phyloP scores from a whole-genome alignment of 2,329 filamentous ascomycete species.

The Massarina eburnea region DNA sequence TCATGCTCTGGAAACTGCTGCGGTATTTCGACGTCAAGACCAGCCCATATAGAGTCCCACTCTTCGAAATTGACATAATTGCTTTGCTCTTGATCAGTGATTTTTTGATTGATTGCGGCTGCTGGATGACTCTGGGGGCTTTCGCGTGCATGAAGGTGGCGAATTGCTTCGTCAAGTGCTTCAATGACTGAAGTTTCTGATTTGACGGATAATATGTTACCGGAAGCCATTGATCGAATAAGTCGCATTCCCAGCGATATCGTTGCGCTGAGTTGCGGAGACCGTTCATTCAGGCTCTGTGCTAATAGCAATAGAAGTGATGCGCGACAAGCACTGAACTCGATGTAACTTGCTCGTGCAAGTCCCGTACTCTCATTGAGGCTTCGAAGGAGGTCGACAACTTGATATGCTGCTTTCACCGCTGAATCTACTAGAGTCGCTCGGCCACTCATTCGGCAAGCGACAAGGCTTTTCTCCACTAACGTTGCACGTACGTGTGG shows the following conservation, averaged over 20 bases:
- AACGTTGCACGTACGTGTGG: constrained; percentile 4
- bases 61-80: neutral
- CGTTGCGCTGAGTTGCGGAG: neutral
- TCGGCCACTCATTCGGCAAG: constrained; percentile 4
- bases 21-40: neutral
- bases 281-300: constrained; percentile 4
- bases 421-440: constrained; percentile 11
- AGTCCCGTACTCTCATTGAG: constrained; percentile 15
- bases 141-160: neutral
- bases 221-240: neutral
- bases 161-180: neutral
- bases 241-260: neutral
- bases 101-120: neutral
- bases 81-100: neutral
- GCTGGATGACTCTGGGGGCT: neutral
- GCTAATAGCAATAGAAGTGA: constrained; percentile 15
- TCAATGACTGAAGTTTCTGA: neutral
- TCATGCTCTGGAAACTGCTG: neutral
- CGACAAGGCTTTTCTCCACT: neutral
- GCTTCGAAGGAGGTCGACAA: constrained; percentile 8
- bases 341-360: constrained; percentile 14
- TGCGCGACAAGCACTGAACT: constrained; percentile 16
- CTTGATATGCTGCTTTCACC: constrained; percentile 11
- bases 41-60: neutral
- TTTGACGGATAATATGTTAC: neutral